Evolutionary conservation across 371 early-diverging fungal species (phyloP).

Genomic region (Mortierella sp.): DNA sequence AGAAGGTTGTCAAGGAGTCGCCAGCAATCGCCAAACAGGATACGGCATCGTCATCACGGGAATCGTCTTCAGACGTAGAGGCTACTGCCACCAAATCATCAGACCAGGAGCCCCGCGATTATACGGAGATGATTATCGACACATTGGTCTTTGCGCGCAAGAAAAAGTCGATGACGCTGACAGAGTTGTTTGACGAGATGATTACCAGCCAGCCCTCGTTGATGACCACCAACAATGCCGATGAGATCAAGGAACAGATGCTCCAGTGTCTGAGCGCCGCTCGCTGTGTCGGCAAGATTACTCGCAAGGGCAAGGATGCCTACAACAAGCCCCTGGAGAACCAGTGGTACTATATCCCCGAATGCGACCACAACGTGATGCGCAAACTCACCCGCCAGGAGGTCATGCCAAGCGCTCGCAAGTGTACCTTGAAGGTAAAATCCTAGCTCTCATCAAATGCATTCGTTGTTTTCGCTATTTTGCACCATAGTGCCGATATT

Average conservation of each 20-base stretch:
- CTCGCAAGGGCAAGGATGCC: constrained; percentile 75
- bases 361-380: constrained; percentile 63
- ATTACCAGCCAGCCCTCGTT: constrained; percentile 50
- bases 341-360: constrained; percentile 73
- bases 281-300: constrained; percentile 66
- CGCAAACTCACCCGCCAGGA: constrained; percentile 56
- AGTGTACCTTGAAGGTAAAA: constrained; percentile 68
- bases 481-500: not conserved
- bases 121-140: constrained; percentile 58
- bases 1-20: not conserved
- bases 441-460: too few species aligned
- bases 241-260: constrained; percentile 55
- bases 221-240: constrained; percentile 26
- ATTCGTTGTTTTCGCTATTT: not conserved
- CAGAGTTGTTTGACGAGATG: constrained; percentile 55
- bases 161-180: constrained; percentile 55
- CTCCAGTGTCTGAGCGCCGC: constrained; percentile 49
- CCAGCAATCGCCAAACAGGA: not conserved
- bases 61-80: constrained; percentile 18
- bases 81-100: not conserved
- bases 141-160: constrained; percentile 56
- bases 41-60: constrained; percentile 12
- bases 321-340: constrained; percentile 74
- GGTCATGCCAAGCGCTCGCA: constrained; percentile 72
- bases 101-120: constrained; percentile 38